These are phyloP conservation scores for Russula sp. DNA, from an alignment of 768 basidiomycete species.

Conservation along the genomic window DNA sequence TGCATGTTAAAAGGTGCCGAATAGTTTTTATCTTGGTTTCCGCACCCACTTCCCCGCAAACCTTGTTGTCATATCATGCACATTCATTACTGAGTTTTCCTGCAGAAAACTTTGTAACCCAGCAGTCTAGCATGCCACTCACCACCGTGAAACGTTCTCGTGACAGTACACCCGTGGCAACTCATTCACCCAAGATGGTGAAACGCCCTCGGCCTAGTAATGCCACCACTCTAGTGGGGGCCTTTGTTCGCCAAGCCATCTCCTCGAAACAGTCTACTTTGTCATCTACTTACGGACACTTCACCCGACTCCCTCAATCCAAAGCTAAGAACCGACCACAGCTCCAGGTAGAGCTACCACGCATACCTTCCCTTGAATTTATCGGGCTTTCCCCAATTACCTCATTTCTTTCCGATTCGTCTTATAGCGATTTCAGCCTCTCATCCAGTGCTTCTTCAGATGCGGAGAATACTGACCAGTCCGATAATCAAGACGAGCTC, in stretches of 20 bases:
- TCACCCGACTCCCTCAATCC: neutral
- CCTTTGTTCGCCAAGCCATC: neutral
- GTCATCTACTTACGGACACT: neutral
- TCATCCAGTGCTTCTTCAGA: neutral
- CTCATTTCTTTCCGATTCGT: conserved; percentile 17
- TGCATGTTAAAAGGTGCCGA: conserved; percentile 10
- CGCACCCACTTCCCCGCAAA: neutral
- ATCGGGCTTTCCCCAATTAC: conserved; percentile 13
- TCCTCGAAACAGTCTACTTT: neutral
- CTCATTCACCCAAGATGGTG: neutral
- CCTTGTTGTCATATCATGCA: neutral
- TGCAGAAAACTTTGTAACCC: neutral
- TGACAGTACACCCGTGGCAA: neutral
- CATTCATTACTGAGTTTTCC: neutral
- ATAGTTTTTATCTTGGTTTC: neutral
- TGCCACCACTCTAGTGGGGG: neutral
- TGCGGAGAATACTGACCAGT: neutral
- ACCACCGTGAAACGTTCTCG: neutral
- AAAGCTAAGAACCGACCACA: neutral
- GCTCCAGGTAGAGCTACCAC: conserved; percentile 2
- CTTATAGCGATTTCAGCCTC: conserved; percentile 1
- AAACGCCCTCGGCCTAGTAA: conserved; percentile 1
- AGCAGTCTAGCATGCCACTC: conserved; percentile 7
- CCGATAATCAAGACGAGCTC: neutral
- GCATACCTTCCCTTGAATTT: neutral